Conservation (phyloP, 75 land plant genomes). For the Selaginella tamariscina region DNA sequence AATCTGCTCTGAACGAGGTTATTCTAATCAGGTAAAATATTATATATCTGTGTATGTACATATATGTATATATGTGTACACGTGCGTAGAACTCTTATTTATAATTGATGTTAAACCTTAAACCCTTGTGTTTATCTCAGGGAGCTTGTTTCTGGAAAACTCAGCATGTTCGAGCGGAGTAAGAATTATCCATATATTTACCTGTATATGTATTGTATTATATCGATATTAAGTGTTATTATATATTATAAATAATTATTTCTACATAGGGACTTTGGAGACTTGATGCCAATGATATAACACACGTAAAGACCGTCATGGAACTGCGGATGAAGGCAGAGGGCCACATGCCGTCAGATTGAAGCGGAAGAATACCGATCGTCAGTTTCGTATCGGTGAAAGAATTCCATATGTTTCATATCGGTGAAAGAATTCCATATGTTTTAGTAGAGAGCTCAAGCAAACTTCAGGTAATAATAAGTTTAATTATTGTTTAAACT, state of each 20-base stretch:
- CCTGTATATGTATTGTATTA: not conserved
- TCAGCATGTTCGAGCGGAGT: conserved; percentile 29
- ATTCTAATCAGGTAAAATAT: conserved; percentile 24
- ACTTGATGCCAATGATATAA: conserved; percentile 28
- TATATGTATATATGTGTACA: too few relatives aligned
- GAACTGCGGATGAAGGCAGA: conserved; percentile 31
- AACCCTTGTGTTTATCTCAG: too few relatives aligned
- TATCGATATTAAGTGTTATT: not conserved
- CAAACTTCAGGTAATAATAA: conserved; percentile 26
- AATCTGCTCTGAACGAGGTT: conserved; percentile 16
- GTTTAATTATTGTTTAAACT: too few relatives aligned
- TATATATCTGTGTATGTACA: too few relatives aligned
- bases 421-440: too few relatives aligned
- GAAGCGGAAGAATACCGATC: conserved; percentile 27
- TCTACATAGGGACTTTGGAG: conserved; percentile 29
- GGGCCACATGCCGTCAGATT: conserved; percentile 33
- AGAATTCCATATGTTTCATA: too few relatives aligned
- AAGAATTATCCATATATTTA: not conserved
- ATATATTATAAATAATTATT: not conserved
- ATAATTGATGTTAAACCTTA: too few relatives aligned
- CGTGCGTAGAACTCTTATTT: too few relatives aligned
- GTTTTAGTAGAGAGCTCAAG: conserved; percentile 21
- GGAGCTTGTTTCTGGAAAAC: conserved; percentile 23
- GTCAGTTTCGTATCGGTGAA: conserved; percentile 33
- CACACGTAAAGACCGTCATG: conserved; percentile 17